Evolutionary conservation across 73 alveolate genomes (phyloP).

Genomic region (Urostyla sp.): DNA sequence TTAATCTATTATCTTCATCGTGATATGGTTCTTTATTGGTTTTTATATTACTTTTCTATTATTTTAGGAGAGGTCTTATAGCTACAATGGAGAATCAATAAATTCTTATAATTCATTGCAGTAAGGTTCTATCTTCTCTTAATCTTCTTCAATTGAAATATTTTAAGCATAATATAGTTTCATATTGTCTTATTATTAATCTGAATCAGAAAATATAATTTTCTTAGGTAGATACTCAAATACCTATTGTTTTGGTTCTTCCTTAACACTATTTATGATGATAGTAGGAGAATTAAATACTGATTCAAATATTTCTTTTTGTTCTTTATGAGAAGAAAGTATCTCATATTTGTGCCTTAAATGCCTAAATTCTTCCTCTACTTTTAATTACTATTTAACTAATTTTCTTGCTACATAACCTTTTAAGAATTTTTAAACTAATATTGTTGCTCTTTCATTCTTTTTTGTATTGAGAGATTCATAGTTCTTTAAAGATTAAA

Average conservation of each 20-base stretch:
- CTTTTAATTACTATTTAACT: slow-evolving; percentile 10
- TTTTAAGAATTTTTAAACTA: slow-evolving; percentile 1
- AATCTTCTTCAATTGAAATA: background rate
- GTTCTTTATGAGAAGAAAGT: background rate
- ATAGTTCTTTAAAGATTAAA: background rate
- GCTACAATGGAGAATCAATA: no score
- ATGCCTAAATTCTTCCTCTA: slow-evolving; percentile 35
- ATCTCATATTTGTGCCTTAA: slow-evolving; percentile 39
- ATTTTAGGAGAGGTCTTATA: no score
- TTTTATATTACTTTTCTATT: no score
- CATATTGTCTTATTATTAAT: background rate
- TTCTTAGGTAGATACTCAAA: no score
- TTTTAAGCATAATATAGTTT: background rate
- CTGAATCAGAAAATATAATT: background rate
- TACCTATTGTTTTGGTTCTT: no score
- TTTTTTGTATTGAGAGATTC: background rate
- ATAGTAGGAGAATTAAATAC: no score
- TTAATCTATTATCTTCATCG: no score
- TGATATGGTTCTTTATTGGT: no score
- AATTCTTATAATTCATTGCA: no score
- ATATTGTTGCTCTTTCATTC: background rate
- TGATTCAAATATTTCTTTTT: background rate
- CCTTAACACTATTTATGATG: no score
- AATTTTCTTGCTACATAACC: slow-evolving; percentile 18
- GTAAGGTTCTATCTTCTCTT: no score